phyloP scores from a whole-genome alignment of 371 early-diverging fungal genomes.

The Mucor piriformis region DNA sequence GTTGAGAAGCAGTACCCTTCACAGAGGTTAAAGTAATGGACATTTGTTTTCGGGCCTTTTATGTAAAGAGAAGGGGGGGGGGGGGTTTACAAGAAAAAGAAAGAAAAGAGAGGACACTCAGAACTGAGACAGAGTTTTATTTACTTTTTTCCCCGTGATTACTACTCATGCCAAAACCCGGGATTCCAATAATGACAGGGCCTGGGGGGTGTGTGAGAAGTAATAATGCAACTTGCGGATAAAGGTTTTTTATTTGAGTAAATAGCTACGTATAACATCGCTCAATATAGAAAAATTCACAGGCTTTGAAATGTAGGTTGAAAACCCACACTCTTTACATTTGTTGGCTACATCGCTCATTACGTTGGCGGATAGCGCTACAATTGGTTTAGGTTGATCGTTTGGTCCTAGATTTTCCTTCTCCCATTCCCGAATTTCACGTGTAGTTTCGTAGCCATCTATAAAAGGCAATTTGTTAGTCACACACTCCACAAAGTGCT shows the following conservation, averaged over 20 bases:
- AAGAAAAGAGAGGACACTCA: neutral
- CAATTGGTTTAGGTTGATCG: conserved; percentile 55
- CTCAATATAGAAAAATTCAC: conserved; percentile 67
- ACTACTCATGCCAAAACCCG: neutral
- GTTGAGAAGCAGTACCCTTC: neutral
- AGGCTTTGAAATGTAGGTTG: conserved; percentile 66
- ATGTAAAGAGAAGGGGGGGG: neutral
- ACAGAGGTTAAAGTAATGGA: conserved; percentile 6
- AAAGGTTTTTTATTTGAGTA: conserved; percentile 21
- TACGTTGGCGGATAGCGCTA: conserved; percentile 69
- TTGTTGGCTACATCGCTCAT: conserved; percentile 65
- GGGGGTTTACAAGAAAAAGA: neutral
- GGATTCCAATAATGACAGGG: conserved; percentile 7
- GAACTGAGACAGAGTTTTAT: neutral
- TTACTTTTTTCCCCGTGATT: too few relatives aligned
- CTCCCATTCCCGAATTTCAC: conserved; percentile 63
- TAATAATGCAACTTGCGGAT: conserved; percentile 14
- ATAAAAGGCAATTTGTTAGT: neutral
- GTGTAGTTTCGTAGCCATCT: conserved; percentile 68
- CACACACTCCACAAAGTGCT: neutral
- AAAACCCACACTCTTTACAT: conserved; percentile 59
- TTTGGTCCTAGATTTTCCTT: conserved; percentile 32
- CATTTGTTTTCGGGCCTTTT: conserved; percentile 1
- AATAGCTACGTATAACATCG: conserved; percentile 58
- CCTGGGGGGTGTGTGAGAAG: neutral